Evolutionary conservation across 768 basidiomycete species (phyloP), one percentile per base, ranked within the genome.

Genomic region (Clitopilus hobsonii): DNA sequence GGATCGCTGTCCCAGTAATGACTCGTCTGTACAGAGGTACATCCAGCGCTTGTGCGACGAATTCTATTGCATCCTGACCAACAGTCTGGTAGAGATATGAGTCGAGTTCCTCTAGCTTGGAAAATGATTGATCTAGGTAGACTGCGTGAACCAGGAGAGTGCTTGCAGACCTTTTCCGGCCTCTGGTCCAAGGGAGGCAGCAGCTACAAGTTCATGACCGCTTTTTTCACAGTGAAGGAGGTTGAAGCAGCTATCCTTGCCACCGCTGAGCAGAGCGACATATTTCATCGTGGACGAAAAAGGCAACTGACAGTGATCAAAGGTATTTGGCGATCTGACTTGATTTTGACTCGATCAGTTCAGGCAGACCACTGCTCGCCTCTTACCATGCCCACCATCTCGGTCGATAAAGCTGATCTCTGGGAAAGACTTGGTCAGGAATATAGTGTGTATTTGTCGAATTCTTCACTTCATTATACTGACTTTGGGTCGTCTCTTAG

Each of bases 1-100:
- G 86, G 8, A 98, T 69, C 1, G 97, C 88, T 25, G 77, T 75
- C 1, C 97, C 97, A 7, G 74, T 76, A 57, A 99, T 98, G 26
- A 91, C 76, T 55, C 81, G 79, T 25, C 91, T 81, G 73, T 89
- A 91, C 8, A 98, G 78, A 7, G 97, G 97, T 1, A 96, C 83
- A 14, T 84, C 88, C 54, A 98, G 75, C 1, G 96, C 92, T 50
- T 77, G 75, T 20, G 94, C 94, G 54, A 98, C 86, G 51, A 88
- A 77, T 49, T 91, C 85, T 56, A 98, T 87, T 16, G 93, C 92
- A 55, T 94, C 91, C 66, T 98, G 95, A 0, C 95, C 97, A 24
- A 99, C 95, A n/a, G 96, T 98, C 69, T 99, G 97, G 70, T 98
- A 99, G 69, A 99, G 78, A 73, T 94, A 98, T 22, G 95, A 98